Evolutionary conservation across 2,329 filamentous ascomycete genomes (phyloP).

Genomic region (Fusarium sp.): DNA sequence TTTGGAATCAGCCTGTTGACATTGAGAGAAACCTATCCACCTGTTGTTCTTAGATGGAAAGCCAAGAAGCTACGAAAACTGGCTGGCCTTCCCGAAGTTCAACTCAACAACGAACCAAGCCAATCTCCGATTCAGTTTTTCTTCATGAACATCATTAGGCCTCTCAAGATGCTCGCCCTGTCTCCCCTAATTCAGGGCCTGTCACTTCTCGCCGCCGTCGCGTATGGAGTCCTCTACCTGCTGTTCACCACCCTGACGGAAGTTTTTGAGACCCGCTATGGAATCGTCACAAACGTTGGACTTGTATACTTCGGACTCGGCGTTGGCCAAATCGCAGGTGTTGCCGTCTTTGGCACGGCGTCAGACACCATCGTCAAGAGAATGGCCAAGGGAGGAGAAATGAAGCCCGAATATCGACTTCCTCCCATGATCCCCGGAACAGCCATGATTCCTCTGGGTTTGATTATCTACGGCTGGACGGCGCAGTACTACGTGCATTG

Average conservation of each 20-base stretch:
- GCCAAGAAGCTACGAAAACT: neutral
- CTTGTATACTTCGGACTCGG: neutral
- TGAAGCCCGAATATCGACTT: slow-evolving; percentile 36
- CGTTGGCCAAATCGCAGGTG: neutral
- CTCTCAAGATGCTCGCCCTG: neutral
- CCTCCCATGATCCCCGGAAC: slow-evolving; percentile 32
- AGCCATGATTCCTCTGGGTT: slow-evolving; percentile 32
- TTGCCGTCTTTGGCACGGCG: slow-evolving; percentile 32
- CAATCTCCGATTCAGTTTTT: neutral
- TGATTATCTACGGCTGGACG: slow-evolving; percentile 45
- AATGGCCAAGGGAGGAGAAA: slow-evolving; percentile 18
- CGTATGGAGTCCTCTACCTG: slow-evolving; percentile 66
- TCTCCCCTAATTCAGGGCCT: neutral
- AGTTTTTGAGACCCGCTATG: slow-evolving; percentile 2
- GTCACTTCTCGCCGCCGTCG: slow-evolving; percentile 11
- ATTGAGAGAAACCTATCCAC: neutral
- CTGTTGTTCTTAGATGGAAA: neutral
- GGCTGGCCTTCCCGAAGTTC: neutral
- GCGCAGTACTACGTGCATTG: slow-evolving; percentile 63
- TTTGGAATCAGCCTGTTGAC: neutral
- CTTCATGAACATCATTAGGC: neutral
- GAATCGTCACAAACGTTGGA: neutral
- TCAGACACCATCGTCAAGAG: slow-evolving; percentile 23
- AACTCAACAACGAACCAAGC: neutral
- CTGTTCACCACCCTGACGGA: slow-evolving; percentile 38